Base-by-base conservation (phyloP, 805 yeast genomes). In the Metschnikowia lochheadii region DNA sequence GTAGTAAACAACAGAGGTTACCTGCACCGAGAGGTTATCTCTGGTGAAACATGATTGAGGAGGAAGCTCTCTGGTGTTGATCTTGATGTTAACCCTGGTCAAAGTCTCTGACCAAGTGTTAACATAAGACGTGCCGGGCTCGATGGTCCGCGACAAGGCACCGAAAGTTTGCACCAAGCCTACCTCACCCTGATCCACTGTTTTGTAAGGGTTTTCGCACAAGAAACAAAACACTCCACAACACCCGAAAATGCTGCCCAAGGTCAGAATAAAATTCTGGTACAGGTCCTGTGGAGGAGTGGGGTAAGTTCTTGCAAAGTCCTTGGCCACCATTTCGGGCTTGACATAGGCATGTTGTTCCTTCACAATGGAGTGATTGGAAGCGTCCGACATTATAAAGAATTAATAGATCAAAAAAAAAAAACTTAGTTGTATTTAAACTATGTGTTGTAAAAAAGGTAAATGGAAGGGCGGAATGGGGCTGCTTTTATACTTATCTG, bases 111-210 rank as follows among this genome's bases (percentile, higher is more conserved):
- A 75, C 70, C 83, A 73, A n/a, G 82, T 81, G 65, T 84, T 84
- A 46, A 84, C 82, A 58, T 80, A 79, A 15, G 78, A 70, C 40
- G 84, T 74, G 44, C 90, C 90, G 5, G 89, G 89, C 62, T 84
- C 89, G 31, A 80, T 85, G 10, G 83, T 73, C 62, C 82, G 72
- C 49, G 83, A 70, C 53, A 84, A 70, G 48, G 84, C 82, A 56
- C 90, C 90, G 61, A 83, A 84, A 37, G 77, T 75, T 48, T 85
- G 84, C 46, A 84, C 72, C 50, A 84, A 72, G 13, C 89, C 90
- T 49, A 84, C 89, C 51, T 78, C 70, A 61, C 90, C 90, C 67
- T 84, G 87, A 26, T 75, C 63, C 26, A 84, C 86, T 34, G 73
- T 69, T 58, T 75, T 70, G 68, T 79, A 84, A 7, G 88, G 88